These are phyloP conservation scores for Spencermartinsiella ligniputridi DNA, from an alignment of 1,139 yeast species.

Conservation along the genomic window DNA sequence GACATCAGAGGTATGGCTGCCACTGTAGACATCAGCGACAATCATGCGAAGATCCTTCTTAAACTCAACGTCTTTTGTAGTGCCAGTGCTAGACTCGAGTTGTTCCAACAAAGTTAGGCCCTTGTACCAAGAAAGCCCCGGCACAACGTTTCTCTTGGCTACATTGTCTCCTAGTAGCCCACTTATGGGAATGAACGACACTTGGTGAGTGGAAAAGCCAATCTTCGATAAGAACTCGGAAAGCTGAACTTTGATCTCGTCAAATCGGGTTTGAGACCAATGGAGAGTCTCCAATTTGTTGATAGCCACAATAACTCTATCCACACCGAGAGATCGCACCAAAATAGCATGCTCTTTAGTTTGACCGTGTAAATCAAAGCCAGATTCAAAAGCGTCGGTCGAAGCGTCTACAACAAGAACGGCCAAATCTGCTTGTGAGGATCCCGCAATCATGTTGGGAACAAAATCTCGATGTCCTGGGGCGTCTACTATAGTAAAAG, in stretches of 20 bases:
- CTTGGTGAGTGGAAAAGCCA: conserved; percentile 50
- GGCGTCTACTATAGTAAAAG: conserved; percentile 90
- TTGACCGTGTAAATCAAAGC: conserved; percentile 84
- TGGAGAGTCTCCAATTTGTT: conserved; percentile 79
- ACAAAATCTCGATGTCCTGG: conserved; percentile 98
- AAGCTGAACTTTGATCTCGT: conserved; percentile 57
- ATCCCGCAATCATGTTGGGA: conserved; percentile 98
- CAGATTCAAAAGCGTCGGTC: conserved; percentile 83
- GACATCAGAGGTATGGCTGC: conserved; percentile 34
- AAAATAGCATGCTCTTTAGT: conserved; percentile 89
- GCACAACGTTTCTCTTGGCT: conserved; percentile 37
- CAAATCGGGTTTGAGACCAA: conserved; percentile 66
- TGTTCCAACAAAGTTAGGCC: conserved; percentile 63
- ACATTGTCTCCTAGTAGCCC: conserved; percentile 86
- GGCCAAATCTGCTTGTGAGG: conserved; percentile 75
- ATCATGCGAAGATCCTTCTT: conserved; percentile 38
- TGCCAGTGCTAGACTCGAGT: conserved; percentile 32
- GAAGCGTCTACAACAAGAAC: conserved; percentile 73
- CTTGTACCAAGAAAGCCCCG: conserved; percentile 50
- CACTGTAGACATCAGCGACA: conserved; percentile 37
- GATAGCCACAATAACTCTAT: conserved; percentile 66
- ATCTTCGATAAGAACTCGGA: conserved; percentile 53
- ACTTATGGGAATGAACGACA: conserved; percentile 75
- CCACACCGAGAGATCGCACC: conserved; percentile 80
- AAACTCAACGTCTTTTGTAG: conserved; percentile 25